These are phyloP conservation scores for Trichoderma breve DNA, from an alignment of 2,329 filamentous ascomycete genomes.

Conservation along the genomic window DNA sequence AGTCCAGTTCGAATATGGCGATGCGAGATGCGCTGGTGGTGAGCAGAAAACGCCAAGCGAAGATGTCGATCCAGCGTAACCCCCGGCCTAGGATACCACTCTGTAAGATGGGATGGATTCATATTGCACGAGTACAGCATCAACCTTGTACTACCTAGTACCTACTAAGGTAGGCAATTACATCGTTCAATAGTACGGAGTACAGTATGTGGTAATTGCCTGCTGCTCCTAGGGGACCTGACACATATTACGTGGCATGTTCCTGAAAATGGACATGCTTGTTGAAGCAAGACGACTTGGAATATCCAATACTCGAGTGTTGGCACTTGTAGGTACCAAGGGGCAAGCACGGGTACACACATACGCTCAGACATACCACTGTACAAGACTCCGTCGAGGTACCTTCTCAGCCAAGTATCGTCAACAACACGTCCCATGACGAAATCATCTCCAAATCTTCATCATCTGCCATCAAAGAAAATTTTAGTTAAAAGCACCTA, in stretches of 20 bases:
- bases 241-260: constrained; percentile 12
- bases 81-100: no score
- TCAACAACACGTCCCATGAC: not conserved
- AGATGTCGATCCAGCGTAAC: not conserved
- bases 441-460: not conserved
- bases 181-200: not conserved
- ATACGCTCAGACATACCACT: not conserved
- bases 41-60: not conserved
- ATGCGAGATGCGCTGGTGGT: not conserved
- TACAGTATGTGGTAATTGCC: not conserved
- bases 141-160: no score
- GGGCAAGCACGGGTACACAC: no score
- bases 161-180: no score
- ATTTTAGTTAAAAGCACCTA: no score
- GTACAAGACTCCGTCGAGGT: not conserved
- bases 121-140: no score
- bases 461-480: not conserved
- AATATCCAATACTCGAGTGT: not conserved
- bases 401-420: not conserved
- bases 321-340: not conserved
- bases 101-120: no score
- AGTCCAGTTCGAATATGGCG: not conserved
- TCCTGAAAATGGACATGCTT: not conserved
- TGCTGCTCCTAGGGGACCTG: not conserved
- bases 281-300: not conserved